phyloP scores from a whole-genome alignment of 1,139 yeast genomes.

The Taiozyma sp. region DNA sequence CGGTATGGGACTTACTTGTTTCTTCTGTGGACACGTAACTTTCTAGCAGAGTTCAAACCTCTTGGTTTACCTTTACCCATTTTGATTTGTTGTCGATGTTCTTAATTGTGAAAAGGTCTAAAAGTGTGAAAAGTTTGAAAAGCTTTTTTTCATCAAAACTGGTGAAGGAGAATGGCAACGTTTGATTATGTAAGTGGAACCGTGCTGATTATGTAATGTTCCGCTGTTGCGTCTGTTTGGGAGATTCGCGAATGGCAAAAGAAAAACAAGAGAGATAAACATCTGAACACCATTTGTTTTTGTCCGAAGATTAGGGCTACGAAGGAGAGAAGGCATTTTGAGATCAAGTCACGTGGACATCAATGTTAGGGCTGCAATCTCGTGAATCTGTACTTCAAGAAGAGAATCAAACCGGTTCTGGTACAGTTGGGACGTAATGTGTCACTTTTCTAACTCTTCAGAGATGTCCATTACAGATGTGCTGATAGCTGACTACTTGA shows the following conservation, averaged over 20 bases:
- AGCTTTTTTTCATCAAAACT: neutral
- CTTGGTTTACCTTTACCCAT: constrained; percentile 96
- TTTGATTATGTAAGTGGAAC: no score
- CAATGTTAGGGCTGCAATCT: neutral
- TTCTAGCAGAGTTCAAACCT: constrained; percentile 99
- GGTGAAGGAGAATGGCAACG: no score
- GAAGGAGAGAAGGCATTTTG: neutral
- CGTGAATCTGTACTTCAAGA: no score
- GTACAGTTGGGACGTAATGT: neutral
- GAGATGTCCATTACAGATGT: constrained; percentile 23
- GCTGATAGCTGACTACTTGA: constrained; percentile 53
- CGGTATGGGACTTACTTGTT: constrained; percentile 55
- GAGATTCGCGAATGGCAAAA: neutral
- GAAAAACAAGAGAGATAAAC: neutral
- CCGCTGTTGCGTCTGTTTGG: neutral
- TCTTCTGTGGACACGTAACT: constrained; percentile 99
- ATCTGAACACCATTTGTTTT: neutral
- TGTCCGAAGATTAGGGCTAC: neutral
- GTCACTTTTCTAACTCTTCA: neutral
- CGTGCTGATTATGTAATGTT: neutral
- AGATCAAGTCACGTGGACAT: neutral
- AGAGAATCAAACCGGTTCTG: no score
- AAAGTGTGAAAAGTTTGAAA: neutral
- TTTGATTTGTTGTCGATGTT: constrained; percentile 29
- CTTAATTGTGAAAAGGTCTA: neutral